A percentile compares a stretch with the other conserved stretches of the same genome.
phyloP scores from a whole-genome alignment of 1,139 yeast genomes.

The Hemisphaericaspora lyxosophila region DNA sequence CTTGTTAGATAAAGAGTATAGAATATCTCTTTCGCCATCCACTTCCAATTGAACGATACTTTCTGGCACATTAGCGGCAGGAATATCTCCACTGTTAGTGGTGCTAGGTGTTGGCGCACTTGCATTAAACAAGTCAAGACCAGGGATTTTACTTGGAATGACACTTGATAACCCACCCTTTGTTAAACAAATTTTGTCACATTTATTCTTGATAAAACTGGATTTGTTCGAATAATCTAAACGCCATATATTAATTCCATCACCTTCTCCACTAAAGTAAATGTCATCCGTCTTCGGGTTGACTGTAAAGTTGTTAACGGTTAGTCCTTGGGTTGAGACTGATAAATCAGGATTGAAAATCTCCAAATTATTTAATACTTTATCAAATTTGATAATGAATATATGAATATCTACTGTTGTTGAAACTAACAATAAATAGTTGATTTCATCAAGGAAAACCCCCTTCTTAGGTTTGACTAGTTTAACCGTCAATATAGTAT shows the following conservation, averaged over 20 bases:
- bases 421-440: constrained; percentile 69
- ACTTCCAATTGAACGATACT: constrained; percentile 61
- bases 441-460: constrained; percentile 76
- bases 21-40: constrained; percentile 72
- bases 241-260: constrained; percentile 85
- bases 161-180: constrained; percentile 64
- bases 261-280: constrained; percentile 75
- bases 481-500: constrained; percentile 73
- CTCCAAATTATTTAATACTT: constrained; percentile 54
- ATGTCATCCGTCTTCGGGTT: constrained; percentile 72
- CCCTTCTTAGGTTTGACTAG: constrained; percentile 78
- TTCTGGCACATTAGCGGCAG: constrained; percentile 44
- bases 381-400: constrained; percentile 65
- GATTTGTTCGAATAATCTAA: constrained; percentile 82
- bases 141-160: constrained; percentile 53
- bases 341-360: constrained; percentile 82
- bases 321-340: constrained; percentile 76
- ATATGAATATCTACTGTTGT: constrained; percentile 81
- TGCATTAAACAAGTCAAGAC: constrained; percentile 37
- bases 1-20: constrained; percentile 80
- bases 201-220: constrained; percentile 83
- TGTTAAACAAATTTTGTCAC: constrained; percentile 78
- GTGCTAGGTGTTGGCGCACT: constrained; percentile 6
- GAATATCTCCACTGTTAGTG: constrained; percentile 3
- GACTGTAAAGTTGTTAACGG: constrained; percentile 61